Evolutionary conservation across 768 basidiomycete species (phyloP).

Genomic region (Neoboletus magnificus): DNA sequence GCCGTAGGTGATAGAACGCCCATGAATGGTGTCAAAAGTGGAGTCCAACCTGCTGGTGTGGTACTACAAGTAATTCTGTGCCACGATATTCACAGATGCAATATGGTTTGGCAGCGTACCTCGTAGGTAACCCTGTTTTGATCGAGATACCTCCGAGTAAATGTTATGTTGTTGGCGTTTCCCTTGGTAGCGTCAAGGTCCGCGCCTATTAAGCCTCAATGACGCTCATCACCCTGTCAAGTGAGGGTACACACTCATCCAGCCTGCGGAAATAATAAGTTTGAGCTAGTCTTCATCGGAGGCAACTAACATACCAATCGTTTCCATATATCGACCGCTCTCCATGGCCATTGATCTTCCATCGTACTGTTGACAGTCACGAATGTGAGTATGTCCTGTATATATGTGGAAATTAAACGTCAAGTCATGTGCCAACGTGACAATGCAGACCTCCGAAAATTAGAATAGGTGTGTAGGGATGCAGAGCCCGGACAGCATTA

Average conservation of each 20-base stretch:
- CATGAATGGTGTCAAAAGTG: slow-evolving; percentile 60
- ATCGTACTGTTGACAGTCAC: slow-evolving; percentile 27
- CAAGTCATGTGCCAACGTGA: neutral
- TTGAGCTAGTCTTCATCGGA: no score
- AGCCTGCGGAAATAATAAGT: slow-evolving; percentile 33
- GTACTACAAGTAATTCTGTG: slow-evolving; percentile 41
- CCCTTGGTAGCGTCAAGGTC: slow-evolving; percentile 41
- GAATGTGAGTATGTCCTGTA: slow-evolving; percentile 48
- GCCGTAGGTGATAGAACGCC: slow-evolving; percentile 51
- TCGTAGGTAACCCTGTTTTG: slow-evolving; percentile 76
- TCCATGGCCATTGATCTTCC: slow-evolving; percentile 47
- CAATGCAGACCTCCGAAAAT: slow-evolving; percentile 65
- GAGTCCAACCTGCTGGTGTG: slow-evolving; percentile 52
- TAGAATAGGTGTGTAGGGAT: slow-evolving; percentile 73
- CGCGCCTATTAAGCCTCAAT: slow-evolving; percentile 35
- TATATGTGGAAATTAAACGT: neutral
- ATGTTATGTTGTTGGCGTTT: slow-evolving; percentile 50
- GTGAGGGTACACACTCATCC: slow-evolving; percentile 51
- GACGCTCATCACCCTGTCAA: neutral
- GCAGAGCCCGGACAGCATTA: slow-evolving; percentile 67
- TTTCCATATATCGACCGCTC: slow-evolving; percentile 91
- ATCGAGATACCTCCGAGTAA: slow-evolving; percentile 76
- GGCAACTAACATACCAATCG: slow-evolving; percentile 53
- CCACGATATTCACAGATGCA: neutral
- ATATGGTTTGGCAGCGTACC: slow-evolving; percentile 32